phyloP scores from a whole-genome alignment of 2,329 filamentous ascomycete genomes.

The Emmonsiellopsis sp. region DNA sequence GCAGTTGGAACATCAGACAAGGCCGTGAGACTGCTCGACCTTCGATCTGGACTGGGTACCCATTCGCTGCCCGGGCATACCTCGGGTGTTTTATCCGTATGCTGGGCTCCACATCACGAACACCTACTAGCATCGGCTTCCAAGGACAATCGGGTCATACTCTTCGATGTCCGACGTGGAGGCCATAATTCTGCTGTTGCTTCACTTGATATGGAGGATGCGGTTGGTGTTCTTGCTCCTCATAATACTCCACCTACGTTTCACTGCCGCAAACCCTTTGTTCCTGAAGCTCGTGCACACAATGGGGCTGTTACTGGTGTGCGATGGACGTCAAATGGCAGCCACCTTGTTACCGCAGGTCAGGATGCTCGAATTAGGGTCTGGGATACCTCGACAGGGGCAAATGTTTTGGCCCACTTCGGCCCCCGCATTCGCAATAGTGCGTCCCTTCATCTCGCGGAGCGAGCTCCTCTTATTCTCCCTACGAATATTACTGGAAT shows the following conservation, averaged over 20 bases:
- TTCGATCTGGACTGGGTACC: slow-evolving; percentile 68
- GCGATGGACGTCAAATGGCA: slow-evolving; percentile 72
- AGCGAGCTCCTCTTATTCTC: slow-evolving; percentile 51
- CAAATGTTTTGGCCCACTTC: slow-evolving; percentile 82
- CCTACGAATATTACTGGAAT: slow-evolving; percentile 50
- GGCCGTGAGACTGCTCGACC: slow-evolving; percentile 72
- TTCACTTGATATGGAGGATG: slow-evolving; percentile 75
- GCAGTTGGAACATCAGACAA: slow-evolving; percentile 84
- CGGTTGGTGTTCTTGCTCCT: slow-evolving; percentile 50
- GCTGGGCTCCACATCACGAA: slow-evolving; percentile 75
- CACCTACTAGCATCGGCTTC: slow-evolving; percentile 75
- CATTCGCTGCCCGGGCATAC: slow-evolving; percentile 61
- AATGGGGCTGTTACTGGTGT: slow-evolving; percentile 74
- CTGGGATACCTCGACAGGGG: slow-evolving; percentile 72
- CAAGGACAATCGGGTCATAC: slow-evolving; percentile 69
- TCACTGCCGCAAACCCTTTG: slow-evolving; percentile 31
- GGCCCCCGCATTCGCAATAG: slow-evolving; percentile 70
- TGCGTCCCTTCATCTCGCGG: slow-evolving; percentile 47
- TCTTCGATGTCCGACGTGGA: slow-evolving; percentile 81
- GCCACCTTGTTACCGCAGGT: slow-evolving; percentile 66
- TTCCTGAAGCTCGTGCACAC: slow-evolving; percentile 54
- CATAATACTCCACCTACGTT: slow-evolving; percentile 20
- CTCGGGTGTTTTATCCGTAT: slow-evolving; percentile 56
- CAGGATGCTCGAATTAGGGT: slow-evolving; percentile 78
- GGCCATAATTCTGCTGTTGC: slow-evolving; percentile 58